phyloP scores from a whole-genome alignment of 1,139 yeast genomes.

The Protomyces gravidus region DNA sequence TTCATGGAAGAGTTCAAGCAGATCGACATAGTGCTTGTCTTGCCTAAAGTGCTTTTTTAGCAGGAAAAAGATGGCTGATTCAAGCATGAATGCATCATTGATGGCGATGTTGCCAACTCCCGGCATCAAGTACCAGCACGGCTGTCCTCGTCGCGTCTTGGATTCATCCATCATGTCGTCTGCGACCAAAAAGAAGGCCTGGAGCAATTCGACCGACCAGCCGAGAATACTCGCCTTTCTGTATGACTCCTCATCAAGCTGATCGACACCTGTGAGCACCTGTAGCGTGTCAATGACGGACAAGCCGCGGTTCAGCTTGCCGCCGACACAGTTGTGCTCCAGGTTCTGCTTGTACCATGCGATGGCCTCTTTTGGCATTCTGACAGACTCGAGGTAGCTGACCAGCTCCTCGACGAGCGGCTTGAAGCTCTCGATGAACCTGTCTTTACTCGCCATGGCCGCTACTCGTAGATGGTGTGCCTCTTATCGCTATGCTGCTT shows the following conservation, averaged over 20 bases:
- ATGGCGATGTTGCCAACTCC: slow-evolving; percentile 64
- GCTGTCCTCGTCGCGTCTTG: slow-evolving; percentile 96
- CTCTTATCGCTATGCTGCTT: too few relatives aligned
- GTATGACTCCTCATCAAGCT: slow-evolving; percentile 64
- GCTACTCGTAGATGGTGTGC: too few relatives aligned
- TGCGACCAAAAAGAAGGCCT: slow-evolving; percentile 94
- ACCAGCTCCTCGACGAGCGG: slow-evolving; percentile 71
- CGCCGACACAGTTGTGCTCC: slow-evolving; percentile 90
- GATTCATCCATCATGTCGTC: slow-evolving; percentile 99
- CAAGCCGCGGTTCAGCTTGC: slow-evolving; percentile 92
- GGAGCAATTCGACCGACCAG: slow-evolving; percentile 92
- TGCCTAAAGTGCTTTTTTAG: slow-evolving; percentile 82
- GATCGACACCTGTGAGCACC: slow-evolving; percentile 66
- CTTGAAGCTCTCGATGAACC: slow-evolving; percentile 72
- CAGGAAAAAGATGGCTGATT: slow-evolving; percentile 85
- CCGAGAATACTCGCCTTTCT: slow-evolving; percentile 84
- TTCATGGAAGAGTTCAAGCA: slow-evolving; percentile 75
- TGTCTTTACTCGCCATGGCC: slow-evolving; percentile 38
- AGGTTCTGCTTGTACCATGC: slow-evolving; percentile 73
- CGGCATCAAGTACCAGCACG: slow-evolving; percentile 79
- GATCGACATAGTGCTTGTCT: slow-evolving; percentile 80
- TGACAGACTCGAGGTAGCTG: slow-evolving; percentile 59
- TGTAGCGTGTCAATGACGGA: slow-evolving; percentile 92
- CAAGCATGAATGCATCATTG: slow-evolving; percentile 95
- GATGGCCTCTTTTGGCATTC: slow-evolving; percentile 81